Evolutionary conservation across 306 rosid species (phyloP), one percentile per base, ranked within the genome.

Genomic region (Macrotyloma uniflorum): DNA sequence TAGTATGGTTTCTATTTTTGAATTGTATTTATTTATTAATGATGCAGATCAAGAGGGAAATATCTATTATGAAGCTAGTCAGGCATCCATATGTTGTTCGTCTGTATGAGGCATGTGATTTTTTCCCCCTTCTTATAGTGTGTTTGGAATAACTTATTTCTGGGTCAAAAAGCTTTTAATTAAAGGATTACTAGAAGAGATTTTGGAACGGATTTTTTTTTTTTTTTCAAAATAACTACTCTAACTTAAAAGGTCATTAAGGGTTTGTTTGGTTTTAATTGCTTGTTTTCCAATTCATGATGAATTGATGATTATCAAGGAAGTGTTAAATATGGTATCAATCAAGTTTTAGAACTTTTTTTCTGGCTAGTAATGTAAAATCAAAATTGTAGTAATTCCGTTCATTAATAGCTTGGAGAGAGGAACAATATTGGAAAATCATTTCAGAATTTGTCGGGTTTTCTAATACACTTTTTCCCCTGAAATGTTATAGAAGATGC

Each of bases 81-180:
- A 87, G 98, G 59, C 98, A 93, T 82, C 98, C 98, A 18, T 89
- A 83, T 57, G 85, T 93, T 59, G 98, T 90, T 83, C 95, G 98
- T 45, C 86, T 93, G 64, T 87, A 90, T 6, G 97, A 93, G 97
- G 98, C 72, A 88, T 53, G 91, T 16, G 47, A 36, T 59, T 7
- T 58, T 67, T 15, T 58, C 23, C 22, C 43, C 43, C 43, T 36
- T 36, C 42, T 38, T 38, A 38, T 38, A 38, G 72, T 38, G n/a
- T 19, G 12, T 67, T 13, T 67, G 54, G 20, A 67, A 40, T 67
- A 20, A 42, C 12, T 23, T 67, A 30, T 36, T 66, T 40, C 8
- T 20, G 12, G 54, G 7, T 13, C 4, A 7, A 40, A 22, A 42
- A 7, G 3, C 13, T 67, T 67, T 42, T 40, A 42, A 42, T 3